Base-by-base conservation (phyloP, 208 protist species). In the Acanthamoeba divionensis region DNA sequence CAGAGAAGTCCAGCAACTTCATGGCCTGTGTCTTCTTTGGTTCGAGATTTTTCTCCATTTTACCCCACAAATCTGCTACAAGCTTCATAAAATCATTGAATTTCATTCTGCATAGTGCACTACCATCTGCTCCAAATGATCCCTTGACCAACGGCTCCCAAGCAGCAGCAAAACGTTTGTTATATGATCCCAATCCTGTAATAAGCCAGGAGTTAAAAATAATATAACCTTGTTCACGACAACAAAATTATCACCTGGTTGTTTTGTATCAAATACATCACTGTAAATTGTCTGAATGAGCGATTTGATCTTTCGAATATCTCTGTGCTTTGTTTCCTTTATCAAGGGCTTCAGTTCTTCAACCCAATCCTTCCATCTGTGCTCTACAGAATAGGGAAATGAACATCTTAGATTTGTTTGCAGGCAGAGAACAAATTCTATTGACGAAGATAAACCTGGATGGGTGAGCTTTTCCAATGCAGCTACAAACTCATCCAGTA, bases 341-440 rank as follows among this genome's bases (percentile, higher is more conserved):
- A 96, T 29, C 12, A 92, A 38, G 24, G 38, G 33, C 24, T 92
- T 90, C 38, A 96, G 52, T 18, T 91, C 73, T 45, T 94, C 90
- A 48, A 94, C 90, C n/a, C 55, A 96, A 31, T 94, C 91, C 86
- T 94, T 96, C 62, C 94, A 95, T 18, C 95, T 41, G 48, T 95
- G 93, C 54, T 97, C 80, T 6, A 44, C 41, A n/a, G 6, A 24
- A 10, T 13, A 73, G 31, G 26, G 41, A 73, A 73, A 73, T 63
- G 55, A 63, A 5, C n/a, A 63, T 24, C n/a, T 7, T 41, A 41
- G 36, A 41, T 41, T 41, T 41, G 1, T 1, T n/a, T 62, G 54
- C 5, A 73, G 18, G 18, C 52, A 73, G 36, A 36, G 31, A 31
- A 73, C 18, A 73, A 73, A 5, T 71, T 41, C 13, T 29, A 73